These are phyloP conservation scores for Salinomyces thailandicus DNA, from an alignment of 2,329 filamentous ascomycete species.

Conservation along the genomic window DNA sequence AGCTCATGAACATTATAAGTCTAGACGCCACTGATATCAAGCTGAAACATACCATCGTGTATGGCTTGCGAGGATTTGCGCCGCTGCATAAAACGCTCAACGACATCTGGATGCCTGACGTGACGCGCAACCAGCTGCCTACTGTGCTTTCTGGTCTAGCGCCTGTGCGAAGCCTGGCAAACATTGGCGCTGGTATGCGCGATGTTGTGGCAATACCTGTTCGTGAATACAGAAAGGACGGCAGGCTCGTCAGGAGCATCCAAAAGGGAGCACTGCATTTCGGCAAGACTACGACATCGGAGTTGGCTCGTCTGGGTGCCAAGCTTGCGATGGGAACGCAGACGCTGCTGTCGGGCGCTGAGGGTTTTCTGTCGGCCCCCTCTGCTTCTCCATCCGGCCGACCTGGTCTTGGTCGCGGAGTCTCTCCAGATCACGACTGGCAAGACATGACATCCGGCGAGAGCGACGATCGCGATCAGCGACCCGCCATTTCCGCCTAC, in stretches of 20 bases:
- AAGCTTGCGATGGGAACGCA: slow-evolving; percentile 93
- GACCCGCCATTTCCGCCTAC: slow-evolving; percentile 71
- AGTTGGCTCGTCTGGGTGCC: slow-evolving; percentile 86
- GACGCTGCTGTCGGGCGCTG: slow-evolving; percentile 79
- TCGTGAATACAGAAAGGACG: slow-evolving; percentile 87
- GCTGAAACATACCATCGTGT: slow-evolving; percentile 80
- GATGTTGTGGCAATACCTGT: slow-evolving; percentile 85
- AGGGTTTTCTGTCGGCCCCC: slow-evolving; percentile 55
- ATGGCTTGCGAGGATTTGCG: slow-evolving; percentile 85
- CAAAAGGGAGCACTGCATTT: slow-evolving; percentile 85
- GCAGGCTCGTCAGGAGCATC: slow-evolving; percentile 80
- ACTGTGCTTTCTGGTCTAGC: slow-evolving; percentile 81
- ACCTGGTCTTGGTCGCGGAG: slow-evolving; percentile 5
- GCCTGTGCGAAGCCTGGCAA: slow-evolving; percentile 80
- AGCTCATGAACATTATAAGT: slow-evolving; percentile 98
- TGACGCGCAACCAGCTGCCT: slow-evolving; percentile 79
- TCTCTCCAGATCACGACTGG: slow-evolving; percentile 29
- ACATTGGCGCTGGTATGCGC: slow-evolving; percentile 76
- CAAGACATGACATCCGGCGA: slow-evolving; percentile 46
- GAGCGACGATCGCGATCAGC: slow-evolving; percentile 57
- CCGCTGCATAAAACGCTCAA: slow-evolving; percentile 82
- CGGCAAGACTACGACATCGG: slow-evolving; percentile 84
- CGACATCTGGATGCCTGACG: slow-evolving; percentile 92
- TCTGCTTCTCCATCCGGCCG: slow-evolving; percentile 11
- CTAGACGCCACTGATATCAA: slow-evolving; percentile 81